phyloP scores from a whole-genome alignment of 805 yeast species.

The Myxozyma nipponensis region DNA sequence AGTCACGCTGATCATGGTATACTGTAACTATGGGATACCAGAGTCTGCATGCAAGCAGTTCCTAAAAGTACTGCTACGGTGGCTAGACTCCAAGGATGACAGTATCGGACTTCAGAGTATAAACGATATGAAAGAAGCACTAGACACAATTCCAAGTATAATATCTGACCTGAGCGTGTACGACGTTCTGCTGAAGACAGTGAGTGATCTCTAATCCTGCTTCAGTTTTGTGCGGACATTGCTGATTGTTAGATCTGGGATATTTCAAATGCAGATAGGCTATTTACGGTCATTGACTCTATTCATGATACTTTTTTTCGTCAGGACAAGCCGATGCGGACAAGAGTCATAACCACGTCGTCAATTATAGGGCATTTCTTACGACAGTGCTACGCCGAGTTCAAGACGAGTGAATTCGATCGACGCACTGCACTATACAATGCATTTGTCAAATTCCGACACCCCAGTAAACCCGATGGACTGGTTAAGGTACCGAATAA shows the following conservation, averaged over 20 bases:
- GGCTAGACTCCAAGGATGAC: constrained; percentile 13
- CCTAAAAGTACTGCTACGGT: constrained; percentile 4
- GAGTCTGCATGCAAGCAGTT: background rate
- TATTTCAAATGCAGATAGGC: constrained; percentile 5
- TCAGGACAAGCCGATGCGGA: background rate
- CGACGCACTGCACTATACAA: constrained; percentile 15
- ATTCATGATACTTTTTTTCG: constrained; percentile 14
- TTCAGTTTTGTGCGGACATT: background rate
- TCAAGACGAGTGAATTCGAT: constrained; percentile 10
- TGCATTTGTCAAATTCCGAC: constrained; percentile 9
- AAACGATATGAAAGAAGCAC: constrained; percentile 3
- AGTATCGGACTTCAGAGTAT: constrained; percentile 1
- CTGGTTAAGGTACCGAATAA: background rate
- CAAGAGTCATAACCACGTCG: constrained; percentile 4
- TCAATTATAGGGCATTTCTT: constrained; percentile 23
- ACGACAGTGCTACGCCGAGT: constrained; percentile 20
- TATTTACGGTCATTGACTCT: constrained; percentile 7
- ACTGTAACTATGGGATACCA: constrained; percentile 1
- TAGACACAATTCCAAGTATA: background rate
- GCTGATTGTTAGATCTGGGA: constrained; percentile 4
- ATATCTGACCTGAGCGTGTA: constrained; percentile 4
- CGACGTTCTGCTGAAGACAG: constrained; percentile 1
- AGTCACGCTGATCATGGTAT: constrained; percentile 7
- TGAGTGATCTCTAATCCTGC: background rate
- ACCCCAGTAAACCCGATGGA: background rate